Percentiles rank a stretch among this genome's conserved stretches.
phyloP scores from a whole-genome alignment of 306 rosid genomes.

The Sicyos edulis region DNA sequence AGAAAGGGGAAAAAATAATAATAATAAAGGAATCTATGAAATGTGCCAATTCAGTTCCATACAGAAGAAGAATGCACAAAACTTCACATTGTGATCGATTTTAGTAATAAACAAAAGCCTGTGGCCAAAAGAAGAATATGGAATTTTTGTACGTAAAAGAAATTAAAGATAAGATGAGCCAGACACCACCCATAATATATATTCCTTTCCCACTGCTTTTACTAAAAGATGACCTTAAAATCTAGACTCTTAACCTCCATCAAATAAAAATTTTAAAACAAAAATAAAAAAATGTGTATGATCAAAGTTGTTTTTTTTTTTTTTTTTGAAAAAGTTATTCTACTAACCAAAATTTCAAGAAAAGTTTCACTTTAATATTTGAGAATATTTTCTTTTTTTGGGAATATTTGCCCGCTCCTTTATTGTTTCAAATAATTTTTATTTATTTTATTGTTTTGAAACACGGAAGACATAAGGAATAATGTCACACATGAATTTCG shows the following conservation, averaged over 20 bases:
- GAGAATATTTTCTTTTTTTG: too few species aligned
- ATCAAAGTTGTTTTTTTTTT: too few species aligned
- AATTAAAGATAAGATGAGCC: not conserved
- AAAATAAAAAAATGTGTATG: too few species aligned
- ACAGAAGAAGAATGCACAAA: not conserved
- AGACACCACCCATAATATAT: slow-evolving; percentile 13
- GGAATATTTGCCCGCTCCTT: too few species aligned
- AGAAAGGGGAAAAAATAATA: not conserved
- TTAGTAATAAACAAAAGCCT: not conserved
- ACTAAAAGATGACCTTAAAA: not conserved
- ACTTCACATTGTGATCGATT: not conserved
- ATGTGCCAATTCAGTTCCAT: slow-evolving; percentile 12
- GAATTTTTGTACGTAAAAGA: not conserved
- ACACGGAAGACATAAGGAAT: too few species aligned
- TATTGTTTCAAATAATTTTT: too few species aligned
- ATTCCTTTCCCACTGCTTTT: slow-evolving; percentile 1
- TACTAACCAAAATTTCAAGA: too few species aligned
- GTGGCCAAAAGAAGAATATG: not conserved
- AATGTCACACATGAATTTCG: too few species aligned
- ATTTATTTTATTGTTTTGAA: too few species aligned
- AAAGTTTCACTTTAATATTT: too few species aligned
- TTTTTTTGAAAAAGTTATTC: too few species aligned
- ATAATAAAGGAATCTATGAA: not conserved
- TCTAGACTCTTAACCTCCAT: not conserved
- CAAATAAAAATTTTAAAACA: too few species aligned